Evolutionary conservation across 192 early-diverging fungal species (phyloP), one percentile per base, ranked within the genome.

Genomic region (Coemansia sp.): DNA sequence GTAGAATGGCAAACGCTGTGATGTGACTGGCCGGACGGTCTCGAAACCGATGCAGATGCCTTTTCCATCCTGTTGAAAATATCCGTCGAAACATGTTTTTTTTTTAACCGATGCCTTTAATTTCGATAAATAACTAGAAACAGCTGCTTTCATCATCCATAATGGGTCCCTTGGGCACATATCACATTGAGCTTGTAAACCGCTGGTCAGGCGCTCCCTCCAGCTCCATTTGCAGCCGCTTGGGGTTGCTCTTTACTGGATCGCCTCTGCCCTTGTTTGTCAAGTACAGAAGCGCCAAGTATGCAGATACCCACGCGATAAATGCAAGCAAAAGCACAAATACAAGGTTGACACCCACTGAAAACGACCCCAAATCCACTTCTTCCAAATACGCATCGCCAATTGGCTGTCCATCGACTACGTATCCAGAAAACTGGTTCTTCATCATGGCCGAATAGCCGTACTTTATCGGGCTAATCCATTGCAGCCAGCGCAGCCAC

Each of bases 1-100:
- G 94, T 19, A 96, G 80, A 13, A 94, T 55, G 6, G 83, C 80
- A 68, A 96, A 96, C 1, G 91, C 73, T 6, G 82, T 77, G 14
- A 88, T 53, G 56, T 90, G 84, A 46, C 83, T 86, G 26, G 81
- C 83, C 6, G 88, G 88, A 28, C 86, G 84, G 50, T 82, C 77
- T 42, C 78, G 71, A 61, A 90, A 86, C 47, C 77, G 79, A 5
- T 76, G 53, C 59, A 52, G 57, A 42, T 47, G 61, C 57, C 15
- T 45, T 36, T 50, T 64, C 64, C 62, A 70, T 3, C n/a, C 21
- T 23, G 45, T 47, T 47, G 45, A 47, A 41, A 41, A 41, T 15
- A 15, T 15, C 15, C 39, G 36, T 5, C 36, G 36, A 5, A 37
- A 11, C 36, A 37, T 21, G 15, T 45, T 21, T 45, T 10, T 45